Base-by-base conservation (phyloP, 2,329 filamentous ascomycete genomes). In the Claviceps maximensis region DNA sequence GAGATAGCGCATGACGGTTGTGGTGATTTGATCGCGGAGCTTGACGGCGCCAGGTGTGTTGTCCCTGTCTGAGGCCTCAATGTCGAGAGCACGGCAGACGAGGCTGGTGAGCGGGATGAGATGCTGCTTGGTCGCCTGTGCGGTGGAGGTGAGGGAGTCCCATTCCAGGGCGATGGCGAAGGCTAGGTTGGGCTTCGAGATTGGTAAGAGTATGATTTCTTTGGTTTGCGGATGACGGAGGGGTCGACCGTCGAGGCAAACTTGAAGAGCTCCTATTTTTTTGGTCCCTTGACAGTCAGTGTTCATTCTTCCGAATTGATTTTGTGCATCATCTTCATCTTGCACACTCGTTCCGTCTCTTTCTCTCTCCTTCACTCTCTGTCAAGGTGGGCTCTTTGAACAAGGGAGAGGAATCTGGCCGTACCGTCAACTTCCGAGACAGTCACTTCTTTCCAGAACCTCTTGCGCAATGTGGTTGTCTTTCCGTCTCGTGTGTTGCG, bases 61-160 rank as follows among this genome's bases (percentile, higher is more conserved):
- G 1, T 56, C 33, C 2, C 59, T 62, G 59, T 95, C 87, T 59
- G 89, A 84, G 21, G 75, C 75, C 48, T 74, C 75, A 53, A 97
- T 87, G 64, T 97, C 91, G 31, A 91, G 69, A 0, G 89, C 91
- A 47, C 93, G 84, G 57, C 89, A 88, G 23, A 84, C 75, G 17
- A 96, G 79, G 48, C 88, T 89, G 2, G 90, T 97, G 57, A 98
- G 74, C 15, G 93, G 93, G 59, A 96, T 91, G 48, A 94, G 80
- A 70, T 97, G 89, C 55, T 87, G 81, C 66, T 85, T 87, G 41
- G 90, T 78, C 0, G 89, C 88, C 69, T 97, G 88, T 64, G 90
- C 84, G 2, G 86, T 82, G 15, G 86, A 87, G 25, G 83, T 78
- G 56, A 98, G 78, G 49, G 85, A 75, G 66, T 96, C 90, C 93